phyloP scores from a whole-genome alignment of 345 rosid genomes.

The Gossypium rotundifolium region DNA sequence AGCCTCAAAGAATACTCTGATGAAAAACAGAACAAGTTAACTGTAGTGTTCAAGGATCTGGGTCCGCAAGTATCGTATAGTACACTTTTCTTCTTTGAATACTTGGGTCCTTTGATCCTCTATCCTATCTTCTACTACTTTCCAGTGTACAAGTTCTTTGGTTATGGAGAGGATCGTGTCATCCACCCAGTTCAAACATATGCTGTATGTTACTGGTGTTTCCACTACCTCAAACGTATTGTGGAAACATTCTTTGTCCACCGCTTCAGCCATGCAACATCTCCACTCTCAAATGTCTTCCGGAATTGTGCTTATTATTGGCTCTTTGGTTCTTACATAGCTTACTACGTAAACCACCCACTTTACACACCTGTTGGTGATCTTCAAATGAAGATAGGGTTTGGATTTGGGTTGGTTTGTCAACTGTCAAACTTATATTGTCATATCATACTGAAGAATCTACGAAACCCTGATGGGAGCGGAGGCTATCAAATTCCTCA shows the following conservation, averaged over 20 bases:
- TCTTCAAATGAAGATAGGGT: constrained; percentile 90
- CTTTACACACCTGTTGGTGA: constrained; percentile 87
- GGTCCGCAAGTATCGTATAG: constrained; percentile 96
- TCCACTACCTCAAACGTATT: constrained; percentile 94
- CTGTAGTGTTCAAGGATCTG: constrained; percentile 87
- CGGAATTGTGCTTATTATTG: constrained; percentile 94
- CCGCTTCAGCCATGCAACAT: constrained; percentile 90
- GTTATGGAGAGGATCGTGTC: constrained; percentile 52
- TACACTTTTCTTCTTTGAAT: constrained; percentile 91
- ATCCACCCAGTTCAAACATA: constrained; percentile 85
- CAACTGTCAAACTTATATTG: constrained; percentile 85
- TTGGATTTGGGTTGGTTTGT: constrained; percentile 68
- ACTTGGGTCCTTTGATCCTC: constrained; percentile 81
- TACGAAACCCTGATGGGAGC: constrained; percentile 57
- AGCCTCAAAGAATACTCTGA: constrained; percentile 64
- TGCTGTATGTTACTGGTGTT: constrained; percentile 90
- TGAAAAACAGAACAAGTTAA: constrained; percentile 52
- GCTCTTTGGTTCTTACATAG: constrained; percentile 79
- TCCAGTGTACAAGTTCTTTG: constrained; percentile 71
- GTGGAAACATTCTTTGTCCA: constrained; percentile 93
- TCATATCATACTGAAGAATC: constrained; percentile 74
- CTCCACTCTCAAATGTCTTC: constrained; percentile 86
- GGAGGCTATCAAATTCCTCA: constrained; percentile 91
- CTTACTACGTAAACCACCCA: constrained; percentile 93
- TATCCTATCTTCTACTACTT: constrained; percentile 86